phyloP scores from a whole-genome alignment of 495 filamentous ascomycete genomes.

The Penicillium flavigenum region DNA sequence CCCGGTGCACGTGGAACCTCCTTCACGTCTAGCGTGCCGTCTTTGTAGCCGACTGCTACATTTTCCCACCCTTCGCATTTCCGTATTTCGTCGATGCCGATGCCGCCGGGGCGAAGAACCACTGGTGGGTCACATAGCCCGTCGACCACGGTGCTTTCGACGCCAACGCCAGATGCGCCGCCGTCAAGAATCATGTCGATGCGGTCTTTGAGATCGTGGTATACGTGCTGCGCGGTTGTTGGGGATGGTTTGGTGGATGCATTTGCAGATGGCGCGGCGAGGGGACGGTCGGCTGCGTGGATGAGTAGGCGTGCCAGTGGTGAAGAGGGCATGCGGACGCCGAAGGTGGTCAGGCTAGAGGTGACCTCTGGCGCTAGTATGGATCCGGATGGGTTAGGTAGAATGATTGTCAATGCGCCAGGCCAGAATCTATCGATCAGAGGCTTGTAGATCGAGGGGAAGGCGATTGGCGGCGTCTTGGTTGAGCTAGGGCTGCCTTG shows the following conservation, averaged over 20 bases:
- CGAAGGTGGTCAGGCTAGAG: constrained; percentile 78
- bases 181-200: constrained; percentile 91
- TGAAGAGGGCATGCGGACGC: constrained; percentile 82
- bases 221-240: constrained; percentile 84
- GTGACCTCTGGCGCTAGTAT: constrained; percentile 84
- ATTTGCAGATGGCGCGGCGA: constrained; percentile 95
- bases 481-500: constrained; percentile 22
- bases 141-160: constrained; percentile 96
- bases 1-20: constrained; percentile 78
- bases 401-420: constrained; percentile 87
- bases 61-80: constrained; percentile 76
- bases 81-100: constrained; percentile 81
- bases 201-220: constrained; percentile 77
- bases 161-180: constrained; percentile 78
- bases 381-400: constrained; percentile 70
- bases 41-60: constrained; percentile 71
- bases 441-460: constrained; percentile 79
- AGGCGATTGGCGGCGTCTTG: constrained; percentile 42
- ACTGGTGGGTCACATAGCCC: constrained; percentile 77
- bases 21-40: constrained; percentile 48
- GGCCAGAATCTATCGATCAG: constrained; percentile 90
- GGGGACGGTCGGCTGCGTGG: constrained; percentile 66
- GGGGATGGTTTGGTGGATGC: constrained; percentile 89
- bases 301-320: constrained; percentile 85
- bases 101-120: constrained; percentile 82